Evolutionary conservation across 179 eudicot species (phyloP).

Genomic region (Carnegiea gigantea): DNA sequence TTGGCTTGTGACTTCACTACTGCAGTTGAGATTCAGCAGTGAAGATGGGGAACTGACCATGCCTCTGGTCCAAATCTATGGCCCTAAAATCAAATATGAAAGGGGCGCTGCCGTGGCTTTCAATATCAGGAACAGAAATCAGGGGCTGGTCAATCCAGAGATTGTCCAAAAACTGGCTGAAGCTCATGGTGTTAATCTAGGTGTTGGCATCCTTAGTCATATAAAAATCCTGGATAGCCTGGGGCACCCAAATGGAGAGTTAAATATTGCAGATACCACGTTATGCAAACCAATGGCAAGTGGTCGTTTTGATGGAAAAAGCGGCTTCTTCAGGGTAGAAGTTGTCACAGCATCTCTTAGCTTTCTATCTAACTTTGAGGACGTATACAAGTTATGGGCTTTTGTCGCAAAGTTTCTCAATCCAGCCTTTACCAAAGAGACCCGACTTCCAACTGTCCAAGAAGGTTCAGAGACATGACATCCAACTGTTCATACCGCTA

Average conservation of each 20-base stretch:
- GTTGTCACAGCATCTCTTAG: slow-evolving; percentile 97
- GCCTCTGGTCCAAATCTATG: slow-evolving; percentile 84
- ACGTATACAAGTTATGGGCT: slow-evolving; percentile 93
- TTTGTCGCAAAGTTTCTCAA: slow-evolving; percentile 91
- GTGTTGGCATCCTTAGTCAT: slow-evolving; percentile 89
- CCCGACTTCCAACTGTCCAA: slow-evolving; percentile 54
- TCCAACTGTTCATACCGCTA: too few species aligned
- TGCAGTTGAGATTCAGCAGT: slow-evolving; percentile 62
- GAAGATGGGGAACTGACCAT: slow-evolving; percentile 38
- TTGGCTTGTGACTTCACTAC: slow-evolving; percentile 95
- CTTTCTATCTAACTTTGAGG: slow-evolving; percentile 76
- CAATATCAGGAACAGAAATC: slow-evolving; percentile 66
- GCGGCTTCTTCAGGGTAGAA: slow-evolving; percentile 78
- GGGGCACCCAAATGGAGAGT: slow-evolving; percentile 45
- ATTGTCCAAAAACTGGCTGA: slow-evolving; percentile 85
- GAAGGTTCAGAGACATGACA: slow-evolving; percentile 53
- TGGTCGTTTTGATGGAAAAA: slow-evolving; percentile 60
- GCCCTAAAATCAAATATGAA: slow-evolving; percentile 96
- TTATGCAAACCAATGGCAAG: slow-evolving; percentile 88
- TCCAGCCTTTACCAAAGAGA: slow-evolving; percentile 63
- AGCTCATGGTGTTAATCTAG: slow-evolving; percentile 69
- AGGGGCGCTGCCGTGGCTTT: slow-evolving; percentile 97
- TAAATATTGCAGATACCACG: slow-evolving; percentile 62
- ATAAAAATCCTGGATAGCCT: slow-evolving; percentile 61
- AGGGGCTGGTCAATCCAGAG: slow-evolving; percentile 80